Evolutionary conservation across 1,139 yeast species (phyloP).

Genomic region (Debaryomyces udenii): DNA sequence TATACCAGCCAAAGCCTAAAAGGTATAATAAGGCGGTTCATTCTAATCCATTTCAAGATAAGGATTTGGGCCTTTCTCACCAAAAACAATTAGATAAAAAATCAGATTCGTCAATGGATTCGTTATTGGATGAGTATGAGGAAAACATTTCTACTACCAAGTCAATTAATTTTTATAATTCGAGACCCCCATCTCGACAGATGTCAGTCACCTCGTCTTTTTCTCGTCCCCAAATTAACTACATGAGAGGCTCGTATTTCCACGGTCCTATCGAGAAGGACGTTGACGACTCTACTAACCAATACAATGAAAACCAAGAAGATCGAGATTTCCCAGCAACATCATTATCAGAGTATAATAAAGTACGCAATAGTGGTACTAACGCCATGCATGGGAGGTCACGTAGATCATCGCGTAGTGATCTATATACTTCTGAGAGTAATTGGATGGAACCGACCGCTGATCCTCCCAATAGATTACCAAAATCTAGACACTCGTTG

Average conservation of each 20-base stretch:
- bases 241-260: constrained; percentile 12
- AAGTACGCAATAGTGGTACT: constrained; percentile 24
- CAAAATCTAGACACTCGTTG: constrained; percentile 33
- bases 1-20: constrained; percentile 27
- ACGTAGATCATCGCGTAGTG: constrained; percentile 45
- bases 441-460: constrained; percentile 48
- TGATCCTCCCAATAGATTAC: constrained; percentile 14
- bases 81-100: constrained; percentile 14
- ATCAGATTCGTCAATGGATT: constrained; percentile 53
- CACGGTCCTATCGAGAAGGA: constrained; percentile 6
- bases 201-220: constrained; percentile 31
- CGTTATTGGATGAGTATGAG: constrained; percentile 56
- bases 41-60: constrained; percentile 9
- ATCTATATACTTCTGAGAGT: constrained; percentile 41
- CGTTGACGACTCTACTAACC: constrained; percentile 10
- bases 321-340: constrained; percentile 38
- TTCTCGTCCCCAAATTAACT: constrained; percentile 13
- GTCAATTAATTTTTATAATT: constrained; percentile 26
- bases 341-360: constrained; percentile 40
- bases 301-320: constrained; percentile 14
- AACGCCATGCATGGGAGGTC: constrained; percentile 20
- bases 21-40: constrained; percentile 4
- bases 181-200: constrained; percentile 35
- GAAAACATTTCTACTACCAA: constrained; percentile 39
- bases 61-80: neutral